phyloP scores from a whole-genome alignment of 1,284 basidiomycete genomes.

The Ustilago curta region DNA sequence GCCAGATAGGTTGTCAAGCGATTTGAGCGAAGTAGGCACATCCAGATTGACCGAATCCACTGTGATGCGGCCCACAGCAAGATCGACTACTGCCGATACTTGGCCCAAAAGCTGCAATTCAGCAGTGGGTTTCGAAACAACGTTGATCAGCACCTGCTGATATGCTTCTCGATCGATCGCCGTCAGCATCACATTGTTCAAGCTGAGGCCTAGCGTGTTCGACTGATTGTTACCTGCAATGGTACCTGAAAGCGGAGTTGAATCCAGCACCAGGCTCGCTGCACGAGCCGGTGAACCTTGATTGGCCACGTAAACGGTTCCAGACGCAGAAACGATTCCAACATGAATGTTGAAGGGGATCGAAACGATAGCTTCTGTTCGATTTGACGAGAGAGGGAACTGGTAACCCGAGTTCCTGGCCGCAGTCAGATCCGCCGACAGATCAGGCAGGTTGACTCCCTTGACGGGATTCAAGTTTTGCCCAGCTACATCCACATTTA shows the following conservation, averaged over 20 bases:
- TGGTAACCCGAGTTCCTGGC: constrained; percentile 24
- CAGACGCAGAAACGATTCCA: constrained; percentile 74
- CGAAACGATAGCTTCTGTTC: constrained; percentile 76
- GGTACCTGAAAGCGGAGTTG: neutral
- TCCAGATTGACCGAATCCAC: constrained; percentile 77
- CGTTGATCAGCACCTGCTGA: constrained; percentile 3
- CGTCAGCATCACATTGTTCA: neutral
- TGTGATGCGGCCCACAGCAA: constrained; percentile 77
- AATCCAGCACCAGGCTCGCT: constrained; percentile 4
- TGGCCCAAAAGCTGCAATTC: constrained; percentile 71
- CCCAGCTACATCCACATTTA: constrained; percentile 77
- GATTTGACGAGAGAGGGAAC: constrained; percentile 60
- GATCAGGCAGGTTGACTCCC: constrained; percentile 76
- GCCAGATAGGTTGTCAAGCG: constrained; percentile 65
- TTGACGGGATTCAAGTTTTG: constrained; percentile 77
- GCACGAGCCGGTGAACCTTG: constrained; percentile 6
- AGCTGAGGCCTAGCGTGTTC: neutral
- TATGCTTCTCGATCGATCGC: constrained; percentile 10
- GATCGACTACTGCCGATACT: constrained; percentile 76
- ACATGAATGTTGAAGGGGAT: constrained; percentile 84
- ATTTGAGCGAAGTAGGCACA: constrained; percentile 74
- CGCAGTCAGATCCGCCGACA: constrained; percentile 73
- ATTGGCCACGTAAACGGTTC: constrained; percentile 71
- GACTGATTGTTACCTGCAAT: constrained; percentile 9
- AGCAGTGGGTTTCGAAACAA: constrained; percentile 9